Base-by-base conservation (phyloP, 768 basidiomycete genomes). In the Podaxis mareebaensis region DNA sequence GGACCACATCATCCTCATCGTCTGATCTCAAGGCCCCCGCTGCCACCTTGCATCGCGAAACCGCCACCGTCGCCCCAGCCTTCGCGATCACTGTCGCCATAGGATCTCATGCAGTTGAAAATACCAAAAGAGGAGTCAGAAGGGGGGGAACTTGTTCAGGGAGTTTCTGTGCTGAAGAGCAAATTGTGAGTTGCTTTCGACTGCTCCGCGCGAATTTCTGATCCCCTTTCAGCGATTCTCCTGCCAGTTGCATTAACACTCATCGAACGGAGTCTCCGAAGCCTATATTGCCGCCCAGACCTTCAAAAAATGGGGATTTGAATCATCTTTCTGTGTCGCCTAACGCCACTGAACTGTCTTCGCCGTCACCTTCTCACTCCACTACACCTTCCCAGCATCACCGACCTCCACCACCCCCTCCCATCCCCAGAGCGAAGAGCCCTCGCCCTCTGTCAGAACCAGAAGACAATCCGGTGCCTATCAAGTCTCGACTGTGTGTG, bases 1-100 rank as follows among this genome's bases (percentile, higher is more conserved):
- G 36, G 64, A 11, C 66, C 68, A 65, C 77, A 8, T 80, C 83
- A 0, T 78, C 80, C 2, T 87, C 87, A 2, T 77, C 82, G 4
- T 85, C 86, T 2, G 88, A 90, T 67, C 66, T 85, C 49, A 83
- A 81, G 61, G 66, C 67, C 13, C 68, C 74, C 12, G 70, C 82
- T 4, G 4, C 26, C 85, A n/a, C 72, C 80, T 53, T 73, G 71
- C 62, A 73, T 63, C 42, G 66, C 60, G 70, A 81, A 75, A 54
- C 58, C 73, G 3, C 65, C 71, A 1, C 74, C 78, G 28, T 62
- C 61, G 24, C 72, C 77, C 5, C 69, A 69, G 24, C 75, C 76
- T 1, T 79, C 79, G 1, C 78, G 81, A 38, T 67, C 76, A 3
- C 72, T 78, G 2, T 79, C 79, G 2, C 77, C 81, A 51, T 44